Conservation (phyloP, 345 rosid species). For the Gossypium anomalum region DNA sequence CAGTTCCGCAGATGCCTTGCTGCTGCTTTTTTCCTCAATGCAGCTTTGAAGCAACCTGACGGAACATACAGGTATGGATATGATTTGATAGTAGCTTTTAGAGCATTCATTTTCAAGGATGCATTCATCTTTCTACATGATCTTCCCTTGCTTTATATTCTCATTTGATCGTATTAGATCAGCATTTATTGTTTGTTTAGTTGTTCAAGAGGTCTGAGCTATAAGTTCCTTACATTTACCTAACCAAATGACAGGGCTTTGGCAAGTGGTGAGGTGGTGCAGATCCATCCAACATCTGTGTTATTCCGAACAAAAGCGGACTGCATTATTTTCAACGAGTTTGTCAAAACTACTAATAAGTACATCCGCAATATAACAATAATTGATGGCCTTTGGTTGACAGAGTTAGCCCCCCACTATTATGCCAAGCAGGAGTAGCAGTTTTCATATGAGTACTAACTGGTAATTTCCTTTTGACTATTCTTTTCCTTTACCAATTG, state of each 20-base stretch:
- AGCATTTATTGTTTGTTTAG: slow-evolving; percentile 6
- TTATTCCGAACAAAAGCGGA: slow-evolving; percentile 63
- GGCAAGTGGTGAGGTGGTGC: slow-evolving; percentile 78
- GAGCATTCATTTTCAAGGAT: neutral
- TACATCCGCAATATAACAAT: slow-evolving; percentile 70
- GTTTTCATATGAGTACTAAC: slow-evolving; percentile 5
- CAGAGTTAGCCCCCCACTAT: slow-evolving; percentile 86
- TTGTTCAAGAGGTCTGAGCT: neutral
- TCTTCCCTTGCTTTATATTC: slow-evolving; percentile 6
- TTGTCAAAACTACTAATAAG: slow-evolving; percentile 72
- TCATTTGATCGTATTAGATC: neutral
- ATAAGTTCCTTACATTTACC: slow-evolving; percentile 5
- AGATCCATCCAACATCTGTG: slow-evolving; percentile 86
- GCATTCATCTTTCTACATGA: neutral
- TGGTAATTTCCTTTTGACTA: slow-evolving; percentile 7
- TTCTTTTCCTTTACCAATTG: neutral
- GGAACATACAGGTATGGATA: slow-evolving; percentile 66
- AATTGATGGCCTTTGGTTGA: slow-evolving; percentile 77
- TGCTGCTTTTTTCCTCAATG: slow-evolving; percentile 89
- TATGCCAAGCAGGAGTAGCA: slow-evolving; percentile 47
- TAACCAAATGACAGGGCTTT: slow-evolving; percentile 59
- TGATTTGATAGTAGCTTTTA: slow-evolving; percentile 1
- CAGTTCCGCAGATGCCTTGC: slow-evolving; percentile 87
- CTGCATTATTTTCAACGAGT: slow-evolving; percentile 78
- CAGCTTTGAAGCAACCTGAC: slow-evolving; percentile 85